Conservation (phyloP, 352 stramenopile species). For the Halophytophthora polymorphica region DNA sequence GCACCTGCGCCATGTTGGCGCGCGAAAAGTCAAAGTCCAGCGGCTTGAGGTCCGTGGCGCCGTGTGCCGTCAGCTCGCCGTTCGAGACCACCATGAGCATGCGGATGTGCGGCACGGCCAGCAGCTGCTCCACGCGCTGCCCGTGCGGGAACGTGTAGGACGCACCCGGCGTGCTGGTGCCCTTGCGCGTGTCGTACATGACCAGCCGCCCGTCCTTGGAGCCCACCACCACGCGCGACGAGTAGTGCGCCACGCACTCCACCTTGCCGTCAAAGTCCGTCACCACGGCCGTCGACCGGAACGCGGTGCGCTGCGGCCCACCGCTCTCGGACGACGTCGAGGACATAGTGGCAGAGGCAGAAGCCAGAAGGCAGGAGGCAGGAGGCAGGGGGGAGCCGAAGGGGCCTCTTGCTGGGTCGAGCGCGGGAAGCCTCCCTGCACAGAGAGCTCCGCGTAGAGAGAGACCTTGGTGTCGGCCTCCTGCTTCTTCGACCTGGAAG, state of each 20-base stretch:
- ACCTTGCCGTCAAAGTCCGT: slow-evolving; percentile 77
- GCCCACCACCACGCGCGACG: slow-evolving; percentile 80
- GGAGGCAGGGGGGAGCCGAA: no score
- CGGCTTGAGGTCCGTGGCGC: slow-evolving; percentile 75
- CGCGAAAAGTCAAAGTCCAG: slow-evolving; percentile 76
- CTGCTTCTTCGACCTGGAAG: no score
- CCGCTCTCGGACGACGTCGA: slow-evolving; percentile 1
- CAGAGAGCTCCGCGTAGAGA: no score
- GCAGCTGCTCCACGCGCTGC: slow-evolving; percentile 71
- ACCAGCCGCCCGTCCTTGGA: slow-evolving; percentile 76
- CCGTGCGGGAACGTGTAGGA: slow-evolving; percentile 75
- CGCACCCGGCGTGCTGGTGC: slow-evolving; percentile 47
- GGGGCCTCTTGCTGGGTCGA: no score
- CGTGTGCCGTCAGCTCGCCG: slow-evolving; percentile 65
- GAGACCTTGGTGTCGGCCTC: no score
- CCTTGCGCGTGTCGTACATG: slow-evolving; percentile 88
- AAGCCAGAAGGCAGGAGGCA: no score
- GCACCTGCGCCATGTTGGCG: slow-evolving; percentile 72
- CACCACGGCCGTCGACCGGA: slow-evolving; percentile 74
- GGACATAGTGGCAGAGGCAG: no score
- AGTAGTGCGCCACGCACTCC: slow-evolving; percentile 85
- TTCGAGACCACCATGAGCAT: slow-evolving; percentile 85
- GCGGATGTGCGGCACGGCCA: slow-evolving; percentile 84
- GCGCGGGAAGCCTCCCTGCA: no score
- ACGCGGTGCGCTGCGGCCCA: slow-evolving; percentile 49